Base-by-base conservation (phyloP, 768 basidiomycete genomes). In the Clitopilus passeckerianus region DNA sequence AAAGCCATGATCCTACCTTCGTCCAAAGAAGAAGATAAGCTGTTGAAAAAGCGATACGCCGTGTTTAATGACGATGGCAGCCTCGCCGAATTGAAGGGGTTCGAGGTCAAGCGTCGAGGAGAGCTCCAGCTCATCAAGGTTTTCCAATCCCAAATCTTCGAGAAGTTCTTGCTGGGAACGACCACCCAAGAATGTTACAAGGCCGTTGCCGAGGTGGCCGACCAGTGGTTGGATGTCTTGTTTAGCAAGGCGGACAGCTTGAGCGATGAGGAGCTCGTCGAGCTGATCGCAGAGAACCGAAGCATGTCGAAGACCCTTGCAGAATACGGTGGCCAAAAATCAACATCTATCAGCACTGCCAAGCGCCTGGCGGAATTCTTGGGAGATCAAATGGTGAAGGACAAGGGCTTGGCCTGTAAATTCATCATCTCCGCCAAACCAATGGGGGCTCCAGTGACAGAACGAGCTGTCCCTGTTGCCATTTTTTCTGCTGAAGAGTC, bases 61-160 rank as follows among this genome's bases (percentile, higher is more conserved):
- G 97, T 99, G 8, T 98, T 98, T 77, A 96, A 98, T 66, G 93
- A 95, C 62, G 96, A 99, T 66, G 95, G 96, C 0, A 90, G 90
- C 15, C 82, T 99, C n/a, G 97, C 97, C 7, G 97, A 99, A 72
- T 77, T 99, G 71, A 98, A 99, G 71, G 97, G 97, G 0, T 99
- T 99, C 75, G 97, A 98, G 72, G 94, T 98, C 64, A 99, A 99
- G 74, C 89, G 97, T 58, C 86, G 97, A 58, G 97, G 95, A 35
- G 97, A 99, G 71, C 80, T 98, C 35, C 96, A 98, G 70, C 86
- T 98, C 67, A 95, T 99, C 87, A 99, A 99, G 75, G 96, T 95
- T 65, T 99, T 99, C 83, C 97, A 99, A 70, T 92, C 93, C 1
- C 93, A 96, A 67, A 91, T 99, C 67, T 99, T 99, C 72, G 96